phyloP scores from a whole-genome alignment of 805 yeast genomes.

The Starmerella etchellsii region DNA sequence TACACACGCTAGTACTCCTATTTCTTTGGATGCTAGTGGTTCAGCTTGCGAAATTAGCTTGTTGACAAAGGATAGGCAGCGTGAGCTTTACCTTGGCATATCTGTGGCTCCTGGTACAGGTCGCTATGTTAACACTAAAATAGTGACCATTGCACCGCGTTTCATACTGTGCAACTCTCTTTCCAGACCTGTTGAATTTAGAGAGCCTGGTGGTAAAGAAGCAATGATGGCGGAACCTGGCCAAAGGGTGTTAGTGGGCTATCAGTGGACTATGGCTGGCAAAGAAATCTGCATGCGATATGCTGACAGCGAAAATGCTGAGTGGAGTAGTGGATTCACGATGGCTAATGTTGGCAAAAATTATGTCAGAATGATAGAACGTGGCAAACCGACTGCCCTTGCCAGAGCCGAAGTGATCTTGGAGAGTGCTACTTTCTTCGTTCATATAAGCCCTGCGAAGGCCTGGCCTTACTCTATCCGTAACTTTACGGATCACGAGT shows the following conservation, averaged over 20 bases:
- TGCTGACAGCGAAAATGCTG: slow-evolving; percentile 40
- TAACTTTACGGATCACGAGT: slow-evolving; percentile 79
- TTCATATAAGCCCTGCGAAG: slow-evolving; percentile 59
- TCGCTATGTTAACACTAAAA: slow-evolving; percentile 59
- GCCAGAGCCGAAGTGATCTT: slow-evolving; percentile 59
- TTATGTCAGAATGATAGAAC: slow-evolving; percentile 54
- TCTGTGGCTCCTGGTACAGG: slow-evolving; percentile 64
- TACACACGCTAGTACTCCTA: slow-evolving; percentile 56
- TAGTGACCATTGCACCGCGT: slow-evolving; percentile 71
- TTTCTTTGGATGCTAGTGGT: slow-evolving; percentile 85
- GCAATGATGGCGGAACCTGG: slow-evolving; percentile 32
- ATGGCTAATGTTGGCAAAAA: slow-evolving; percentile 76
- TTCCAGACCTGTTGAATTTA: slow-evolving; percentile 35
- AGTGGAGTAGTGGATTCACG: slow-evolving; percentile 82
- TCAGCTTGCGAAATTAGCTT: slow-evolving; percentile 49
- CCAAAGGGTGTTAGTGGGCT: slow-evolving; percentile 45
- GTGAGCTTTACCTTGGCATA: slow-evolving; percentile 65
- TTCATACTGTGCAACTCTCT: slow-evolving; percentile 58
- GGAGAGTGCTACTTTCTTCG: slow-evolving; percentile 72
- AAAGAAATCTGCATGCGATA: slow-evolving; percentile 19
- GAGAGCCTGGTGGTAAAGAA: slow-evolving; percentile 21
- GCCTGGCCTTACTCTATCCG: slow-evolving; percentile 91
- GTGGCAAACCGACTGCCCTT: slow-evolving; percentile 44
- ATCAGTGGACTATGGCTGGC: slow-evolving; percentile 28
- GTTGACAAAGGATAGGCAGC: slow-evolving; percentile 23